Evolutionary conservation across 495 filamentous ascomycete species (phyloP).

Genomic region (Neurospora sp.): DNA sequence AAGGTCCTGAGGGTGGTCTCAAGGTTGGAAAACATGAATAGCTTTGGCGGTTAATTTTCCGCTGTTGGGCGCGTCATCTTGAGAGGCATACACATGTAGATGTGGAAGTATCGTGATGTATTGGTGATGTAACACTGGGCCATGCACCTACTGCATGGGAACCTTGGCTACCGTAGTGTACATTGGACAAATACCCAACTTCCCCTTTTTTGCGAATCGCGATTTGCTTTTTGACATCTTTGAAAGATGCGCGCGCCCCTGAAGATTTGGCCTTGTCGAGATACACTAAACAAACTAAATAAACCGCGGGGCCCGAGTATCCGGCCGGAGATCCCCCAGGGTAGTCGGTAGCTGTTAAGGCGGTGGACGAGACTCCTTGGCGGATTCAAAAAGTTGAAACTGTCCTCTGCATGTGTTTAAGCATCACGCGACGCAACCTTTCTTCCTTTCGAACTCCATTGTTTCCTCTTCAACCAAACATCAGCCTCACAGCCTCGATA

Average conservation of each 20-base stretch:
- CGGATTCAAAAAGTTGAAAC: background rate
- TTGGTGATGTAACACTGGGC: background rate
- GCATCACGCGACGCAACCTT: background rate
- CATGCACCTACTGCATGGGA: background rate
- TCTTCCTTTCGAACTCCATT: background rate
- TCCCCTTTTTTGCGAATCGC: background rate
- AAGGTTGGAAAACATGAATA: background rate
- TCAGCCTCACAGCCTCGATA: background rate
- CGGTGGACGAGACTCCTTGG: background rate
- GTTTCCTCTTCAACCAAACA: background rate
- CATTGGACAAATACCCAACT: background rate
- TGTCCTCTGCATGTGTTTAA: background rate
- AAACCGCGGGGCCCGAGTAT: background rate
- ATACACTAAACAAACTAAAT: background rate
- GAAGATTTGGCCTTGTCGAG: background rate
- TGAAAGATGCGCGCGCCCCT: background rate
- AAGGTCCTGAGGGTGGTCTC: background rate
- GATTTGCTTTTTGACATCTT: background rate
- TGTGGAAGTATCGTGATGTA: background rate
- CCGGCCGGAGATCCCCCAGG: background rate
- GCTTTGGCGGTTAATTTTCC: background rate
- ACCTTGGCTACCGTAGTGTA: background rate
- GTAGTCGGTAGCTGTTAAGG: background rate
- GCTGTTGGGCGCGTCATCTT: background rate
- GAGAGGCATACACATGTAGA: background rate